Percentiles rank a stretch among this genome's conserved stretches.
Conservation (phyloP, 2,329 filamentous ascomycete genomes). For the Aureobasidium sp. region DNA sequence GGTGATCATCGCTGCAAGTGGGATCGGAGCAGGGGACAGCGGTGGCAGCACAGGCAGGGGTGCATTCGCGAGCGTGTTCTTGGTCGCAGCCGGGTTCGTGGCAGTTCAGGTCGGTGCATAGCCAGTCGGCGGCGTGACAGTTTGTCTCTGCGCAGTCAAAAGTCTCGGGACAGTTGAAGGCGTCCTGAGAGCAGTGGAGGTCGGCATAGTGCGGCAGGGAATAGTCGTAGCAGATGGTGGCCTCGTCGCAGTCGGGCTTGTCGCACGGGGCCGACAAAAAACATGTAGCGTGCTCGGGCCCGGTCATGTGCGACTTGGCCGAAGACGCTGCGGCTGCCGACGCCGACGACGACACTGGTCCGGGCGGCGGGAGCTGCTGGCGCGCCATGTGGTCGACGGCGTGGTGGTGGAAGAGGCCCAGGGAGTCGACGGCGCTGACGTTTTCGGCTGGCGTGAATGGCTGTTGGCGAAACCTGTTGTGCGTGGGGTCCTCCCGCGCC, state of each 20-base stretch:
- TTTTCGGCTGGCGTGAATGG: constrained; percentile 9
- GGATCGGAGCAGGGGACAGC: constrained; percentile 5
- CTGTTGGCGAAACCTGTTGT: background rate
- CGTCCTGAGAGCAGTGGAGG: background rate
- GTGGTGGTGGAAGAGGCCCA: background rate
- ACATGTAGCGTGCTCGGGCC: background rate
- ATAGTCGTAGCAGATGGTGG: constrained; percentile 17
- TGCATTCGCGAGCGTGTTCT: constrained; percentile 17
- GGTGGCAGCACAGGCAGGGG: background rate
- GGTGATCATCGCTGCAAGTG: background rate
- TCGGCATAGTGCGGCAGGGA: constrained; percentile 3
- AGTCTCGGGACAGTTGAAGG: background rate
- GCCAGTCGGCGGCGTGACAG: constrained; percentile 6
- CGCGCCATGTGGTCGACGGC: constrained; percentile 8
- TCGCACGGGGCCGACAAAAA: constrained; percentile 24
- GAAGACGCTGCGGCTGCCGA: background rate
- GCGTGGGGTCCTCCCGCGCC: constrained; percentile 12
- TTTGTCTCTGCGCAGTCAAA: constrained; percentile 7
- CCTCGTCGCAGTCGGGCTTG: constrained; percentile 31
- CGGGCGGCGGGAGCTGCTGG: constrained; percentile 3
- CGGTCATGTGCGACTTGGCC: background rate
- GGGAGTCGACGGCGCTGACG: background rate
- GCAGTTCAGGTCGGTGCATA: background rate
- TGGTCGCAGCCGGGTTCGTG: constrained; percentile 10
- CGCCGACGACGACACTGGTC: background rate